A percentile compares a stretch with the other conserved stretches of the same genome.
Evolutionary conservation across 768 basidiomycete species (phyloP).

Genomic region (Lentinula guzmanii): DNA sequence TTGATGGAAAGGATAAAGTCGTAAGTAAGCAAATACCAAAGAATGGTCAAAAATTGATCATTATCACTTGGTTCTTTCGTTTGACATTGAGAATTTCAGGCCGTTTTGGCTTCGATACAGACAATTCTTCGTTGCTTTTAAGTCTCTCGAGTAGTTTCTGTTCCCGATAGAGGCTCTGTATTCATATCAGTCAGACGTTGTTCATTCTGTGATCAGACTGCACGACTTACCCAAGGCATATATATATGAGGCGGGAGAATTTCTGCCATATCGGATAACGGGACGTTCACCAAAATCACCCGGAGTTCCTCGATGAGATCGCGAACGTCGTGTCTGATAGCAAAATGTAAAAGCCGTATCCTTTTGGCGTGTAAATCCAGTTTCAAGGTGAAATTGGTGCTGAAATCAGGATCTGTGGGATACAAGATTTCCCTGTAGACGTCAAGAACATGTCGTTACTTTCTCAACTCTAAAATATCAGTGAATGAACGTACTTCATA

Average conservation of each 20-base stretch:
- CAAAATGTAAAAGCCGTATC: not conserved
- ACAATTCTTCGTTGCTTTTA: not conserved
- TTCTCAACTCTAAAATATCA: not conserved
- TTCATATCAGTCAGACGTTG: not conserved
- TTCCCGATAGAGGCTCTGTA: not conserved
- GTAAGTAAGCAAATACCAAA: no score
- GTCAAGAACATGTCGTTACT: not conserved
- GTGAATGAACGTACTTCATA: constrained; percentile 1
- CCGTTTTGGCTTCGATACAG: not conserved
- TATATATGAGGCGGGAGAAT: not conserved
- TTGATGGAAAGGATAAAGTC: no score
- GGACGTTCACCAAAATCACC: not conserved
- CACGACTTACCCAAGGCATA: not conserved
- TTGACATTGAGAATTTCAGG: not conserved
- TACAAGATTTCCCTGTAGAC: not conserved
- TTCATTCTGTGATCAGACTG: not conserved
- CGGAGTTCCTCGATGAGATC: not conserved
- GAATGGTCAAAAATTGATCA: not conserved
- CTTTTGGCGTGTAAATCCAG: not conserved
- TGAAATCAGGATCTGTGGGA: not conserved
- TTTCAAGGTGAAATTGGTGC: not conserved
- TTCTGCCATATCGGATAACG: not conserved
- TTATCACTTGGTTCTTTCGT: not conserved
- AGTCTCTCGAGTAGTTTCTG: not conserved
- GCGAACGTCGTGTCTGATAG: not conserved